Evolutionary conservation across 2,329 filamentous ascomycete genomes (phyloP).

Genomic region (Hypoxylon sp.): DNA sequence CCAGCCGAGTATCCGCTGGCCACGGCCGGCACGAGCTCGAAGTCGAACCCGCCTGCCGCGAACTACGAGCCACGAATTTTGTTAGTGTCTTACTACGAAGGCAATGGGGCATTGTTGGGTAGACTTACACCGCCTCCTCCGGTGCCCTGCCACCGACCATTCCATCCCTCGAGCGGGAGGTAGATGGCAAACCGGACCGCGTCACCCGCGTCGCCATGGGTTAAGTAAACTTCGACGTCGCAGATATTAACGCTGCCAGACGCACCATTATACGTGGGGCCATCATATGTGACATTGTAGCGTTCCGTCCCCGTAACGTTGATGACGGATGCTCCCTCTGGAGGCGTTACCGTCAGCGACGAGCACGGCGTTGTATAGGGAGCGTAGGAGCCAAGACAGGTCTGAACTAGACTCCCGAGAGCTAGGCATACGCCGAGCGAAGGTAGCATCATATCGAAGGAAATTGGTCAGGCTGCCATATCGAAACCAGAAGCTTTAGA

Average conservation of each 20-base stretch:
- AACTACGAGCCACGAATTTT: not conserved
- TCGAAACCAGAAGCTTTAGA: not conserved
- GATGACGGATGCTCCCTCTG: constrained; percentile 40
- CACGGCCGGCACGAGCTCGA: constrained; percentile 38
- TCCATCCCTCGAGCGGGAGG: constrained; percentile 46
- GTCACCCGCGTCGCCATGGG: constrained; percentile 46
- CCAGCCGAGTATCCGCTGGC: constrained; percentile 44
- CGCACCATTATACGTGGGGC: constrained; percentile 40
- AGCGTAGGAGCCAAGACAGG: not conserved
- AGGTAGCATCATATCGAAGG: not conserved
- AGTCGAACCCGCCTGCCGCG: not conserved
- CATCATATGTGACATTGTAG: constrained; percentile 41
- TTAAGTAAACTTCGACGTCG: constrained; percentile 46
- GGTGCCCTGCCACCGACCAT: constrained; percentile 48
- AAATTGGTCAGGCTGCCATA: not conserved
- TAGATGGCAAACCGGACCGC: constrained; percentile 45
- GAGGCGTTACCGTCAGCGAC: constrained; percentile 40
- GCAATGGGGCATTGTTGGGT: constrained; percentile 3
- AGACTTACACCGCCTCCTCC: constrained; percentile 46
- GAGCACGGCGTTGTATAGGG: constrained; percentile 31
- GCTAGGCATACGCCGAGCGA: not conserved
- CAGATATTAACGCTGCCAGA: constrained; percentile 43
- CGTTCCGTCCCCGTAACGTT: constrained; percentile 46
- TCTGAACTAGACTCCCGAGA: not conserved
- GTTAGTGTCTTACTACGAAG: not conserved